A percentile compares a stretch with the other conserved stretches of the same genome.
phyloP scores from a whole-genome alignment of 345 rosid species.

The Raphanus sativus region DNA sequence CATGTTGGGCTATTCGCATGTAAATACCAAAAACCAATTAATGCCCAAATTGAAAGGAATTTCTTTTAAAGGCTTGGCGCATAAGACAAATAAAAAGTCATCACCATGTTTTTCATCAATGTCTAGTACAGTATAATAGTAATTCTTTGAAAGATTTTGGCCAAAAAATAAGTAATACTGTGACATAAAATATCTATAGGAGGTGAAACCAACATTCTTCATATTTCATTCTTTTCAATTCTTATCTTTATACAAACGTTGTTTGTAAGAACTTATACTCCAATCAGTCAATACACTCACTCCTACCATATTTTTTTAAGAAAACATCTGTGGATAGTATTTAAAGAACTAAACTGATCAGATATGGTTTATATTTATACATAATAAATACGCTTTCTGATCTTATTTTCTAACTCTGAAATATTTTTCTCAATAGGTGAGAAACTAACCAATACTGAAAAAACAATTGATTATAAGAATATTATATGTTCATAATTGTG shows the following conservation, averaged over 20 bases:
- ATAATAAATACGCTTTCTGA: neutral
- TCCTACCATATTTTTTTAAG: neutral
- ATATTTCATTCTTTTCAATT: neutral
- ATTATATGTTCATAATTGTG: neutral
- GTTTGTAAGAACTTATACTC: neutral
- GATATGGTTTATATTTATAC: neutral
- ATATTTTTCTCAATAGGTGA: neutral
- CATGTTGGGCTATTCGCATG: constrained; percentile 35
- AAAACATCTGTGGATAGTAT: neutral
- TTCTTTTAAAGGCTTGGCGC: constrained; percentile 9
- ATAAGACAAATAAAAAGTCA: constrained; percentile 13
- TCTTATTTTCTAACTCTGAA: neutral
- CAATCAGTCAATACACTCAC: neutral
- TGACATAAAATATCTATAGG: neutral
- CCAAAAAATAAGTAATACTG: neutral
- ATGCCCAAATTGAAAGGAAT: constrained; percentile 1
- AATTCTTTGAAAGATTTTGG: neutral
- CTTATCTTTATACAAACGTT: neutral
- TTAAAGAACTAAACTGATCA: neutral
- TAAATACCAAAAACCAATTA: constrained; percentile 29
- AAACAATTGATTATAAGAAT: neutral
- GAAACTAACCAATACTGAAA: neutral
- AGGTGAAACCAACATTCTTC: constrained; percentile 28
- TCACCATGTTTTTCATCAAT: constrained; percentile 27
- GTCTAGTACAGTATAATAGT: neutral